phyloP scores from a whole-genome alignment of 2,329 filamentous ascomycete genomes.

The Apiospora pterosperma region DNA sequence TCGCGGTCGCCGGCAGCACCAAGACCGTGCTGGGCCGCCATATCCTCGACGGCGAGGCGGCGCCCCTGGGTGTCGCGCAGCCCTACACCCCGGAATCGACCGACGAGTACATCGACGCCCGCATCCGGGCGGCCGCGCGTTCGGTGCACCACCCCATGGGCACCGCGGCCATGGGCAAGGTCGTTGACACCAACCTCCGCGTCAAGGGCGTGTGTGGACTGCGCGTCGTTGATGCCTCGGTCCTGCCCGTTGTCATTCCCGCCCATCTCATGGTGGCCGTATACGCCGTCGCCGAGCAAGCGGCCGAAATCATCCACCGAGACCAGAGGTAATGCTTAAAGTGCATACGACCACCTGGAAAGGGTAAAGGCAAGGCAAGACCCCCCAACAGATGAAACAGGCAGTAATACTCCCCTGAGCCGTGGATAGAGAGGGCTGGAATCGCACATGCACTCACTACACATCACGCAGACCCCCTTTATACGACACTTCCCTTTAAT shows the following conservation, averaged over 20 bases:
- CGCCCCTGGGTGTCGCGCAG: slow-evolving; percentile 13
- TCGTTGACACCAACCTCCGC: slow-evolving; percentile 13
- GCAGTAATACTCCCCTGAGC: too few species aligned
- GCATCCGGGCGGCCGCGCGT: neutral
- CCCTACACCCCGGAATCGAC: neutral
- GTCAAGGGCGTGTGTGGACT: slow-evolving; percentile 16
- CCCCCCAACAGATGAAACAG: neutral
- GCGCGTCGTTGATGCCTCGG: slow-evolving; percentile 16
- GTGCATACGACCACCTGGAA: neutral
- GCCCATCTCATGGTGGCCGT: slow-evolving; percentile 15
- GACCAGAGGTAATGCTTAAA: neutral
- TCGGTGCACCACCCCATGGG: slow-evolving; percentile 15
- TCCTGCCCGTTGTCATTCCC: slow-evolving; percentile 13
- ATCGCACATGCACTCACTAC: neutral
- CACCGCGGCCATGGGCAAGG: slow-evolving; percentile 14
- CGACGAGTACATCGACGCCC: slow-evolving; percentile 3
- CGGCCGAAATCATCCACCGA: neutral
- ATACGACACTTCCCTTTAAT: neutral
- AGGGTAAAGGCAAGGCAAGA: neutral
- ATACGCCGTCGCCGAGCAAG: slow-evolving; percentile 11
- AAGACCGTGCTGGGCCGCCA: slow-evolving; percentile 15
- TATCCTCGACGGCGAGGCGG: slow-evolving; percentile 24
- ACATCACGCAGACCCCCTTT: neutral
- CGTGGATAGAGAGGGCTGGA: too few species aligned
- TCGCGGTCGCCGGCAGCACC: slow-evolving; percentile 16